A percentile compares a stretch with the other conserved stretches of the same genome.
These are phyloP conservation scores for Ascochyta pisi DNA, from an alignment of 2,329 filamentous ascomycete species.

Conservation along the genomic window DNA sequence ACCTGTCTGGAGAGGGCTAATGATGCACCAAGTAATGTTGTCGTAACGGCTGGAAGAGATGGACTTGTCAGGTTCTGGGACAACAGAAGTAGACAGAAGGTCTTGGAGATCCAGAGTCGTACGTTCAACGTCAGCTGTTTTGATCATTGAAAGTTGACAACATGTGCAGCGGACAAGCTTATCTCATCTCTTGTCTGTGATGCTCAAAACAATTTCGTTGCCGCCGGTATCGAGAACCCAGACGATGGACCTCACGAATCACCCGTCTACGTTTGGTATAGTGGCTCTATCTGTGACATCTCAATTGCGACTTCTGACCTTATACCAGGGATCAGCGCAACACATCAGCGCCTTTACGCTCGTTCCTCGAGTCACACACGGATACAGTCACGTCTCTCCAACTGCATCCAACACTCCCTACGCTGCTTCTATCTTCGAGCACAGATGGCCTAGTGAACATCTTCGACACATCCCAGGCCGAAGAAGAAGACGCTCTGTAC, in stretches of 20 bases:
- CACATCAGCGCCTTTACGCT: conserved; percentile 43
- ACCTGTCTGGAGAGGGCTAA: conserved; percentile 67
- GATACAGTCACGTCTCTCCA: conserved; percentile 68
- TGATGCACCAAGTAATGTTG: conserved; percentile 56
- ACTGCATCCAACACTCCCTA: conserved; percentile 66
- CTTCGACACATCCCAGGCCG: conserved; percentile 67
- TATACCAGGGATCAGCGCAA: conserved; percentile 51
- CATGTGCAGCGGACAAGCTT: conserved; percentile 53
- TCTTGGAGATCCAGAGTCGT: conserved; percentile 47
- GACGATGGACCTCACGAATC: conserved; percentile 57
- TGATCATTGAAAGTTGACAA: conserved; percentile 28
- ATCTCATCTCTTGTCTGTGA: conserved; percentile 72
- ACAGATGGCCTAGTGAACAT: conserved; percentile 82
- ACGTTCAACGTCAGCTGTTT: neutral
- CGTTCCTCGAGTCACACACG: conserved; percentile 56
- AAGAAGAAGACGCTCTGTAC: conserved; percentile 78
- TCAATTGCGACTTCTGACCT: conserved; percentile 9
- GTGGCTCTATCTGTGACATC: no score
- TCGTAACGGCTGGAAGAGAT: conserved; percentile 76
- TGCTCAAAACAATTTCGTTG: conserved; percentile 64
- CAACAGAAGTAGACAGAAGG: conserved; percentile 61
- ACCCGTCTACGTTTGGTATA: conserved; percentile 48
- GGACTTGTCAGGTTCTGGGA: conserved; percentile 73
- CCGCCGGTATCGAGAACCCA: conserved; percentile 73
- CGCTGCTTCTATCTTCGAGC: conserved; percentile 74